phyloP scores from a whole-genome alignment of 768 basidiomycete genomes.

The Lentinula sp. region DNA sequence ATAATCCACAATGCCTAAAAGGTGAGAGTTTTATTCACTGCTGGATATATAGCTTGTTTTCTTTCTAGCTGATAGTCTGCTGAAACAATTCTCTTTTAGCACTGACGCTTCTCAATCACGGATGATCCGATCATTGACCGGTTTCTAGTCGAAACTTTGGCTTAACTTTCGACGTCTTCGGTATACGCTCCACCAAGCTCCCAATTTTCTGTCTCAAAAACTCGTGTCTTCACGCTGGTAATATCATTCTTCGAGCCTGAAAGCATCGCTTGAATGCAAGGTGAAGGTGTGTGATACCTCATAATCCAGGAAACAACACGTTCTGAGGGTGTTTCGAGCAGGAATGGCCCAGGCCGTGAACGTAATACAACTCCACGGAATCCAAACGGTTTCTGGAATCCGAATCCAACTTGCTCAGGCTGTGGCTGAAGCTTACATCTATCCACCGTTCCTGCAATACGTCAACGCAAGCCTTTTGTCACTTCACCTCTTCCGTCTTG shows the following conservation, averaged over 20 bases:
- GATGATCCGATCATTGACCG: not conserved
- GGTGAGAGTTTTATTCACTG: not conserved
- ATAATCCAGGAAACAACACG: not conserved
- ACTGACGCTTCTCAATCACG: not conserved
- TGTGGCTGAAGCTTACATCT: not conserved
- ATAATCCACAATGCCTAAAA: no score
- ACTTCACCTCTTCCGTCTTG: not conserved
- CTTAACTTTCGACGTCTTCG: not conserved
- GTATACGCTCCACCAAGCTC: not conserved
- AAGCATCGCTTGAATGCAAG: not conserved
- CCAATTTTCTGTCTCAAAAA: not conserved
- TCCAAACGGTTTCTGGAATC: not conserved
- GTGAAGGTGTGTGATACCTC: not conserved
- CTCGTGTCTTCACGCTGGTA: not conserved
- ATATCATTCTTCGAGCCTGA: not conserved
- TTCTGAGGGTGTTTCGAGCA: not conserved
- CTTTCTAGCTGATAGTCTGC: not conserved
- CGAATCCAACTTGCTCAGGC: not conserved
- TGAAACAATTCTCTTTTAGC: not conserved
- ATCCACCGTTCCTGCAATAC: not conserved
- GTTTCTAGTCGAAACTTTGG: not conserved
- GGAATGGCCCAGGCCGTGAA: not conserved
- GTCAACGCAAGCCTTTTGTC: not conserved
- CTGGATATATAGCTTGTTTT: not conserved
- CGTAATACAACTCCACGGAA: slow-evolving; percentile 2